Percentiles rank a stretch among this genome's conserved stretches.
phyloP scores from a whole-genome alignment of 345 rosid genomes.

The Salix koriyanagi region DNA sequence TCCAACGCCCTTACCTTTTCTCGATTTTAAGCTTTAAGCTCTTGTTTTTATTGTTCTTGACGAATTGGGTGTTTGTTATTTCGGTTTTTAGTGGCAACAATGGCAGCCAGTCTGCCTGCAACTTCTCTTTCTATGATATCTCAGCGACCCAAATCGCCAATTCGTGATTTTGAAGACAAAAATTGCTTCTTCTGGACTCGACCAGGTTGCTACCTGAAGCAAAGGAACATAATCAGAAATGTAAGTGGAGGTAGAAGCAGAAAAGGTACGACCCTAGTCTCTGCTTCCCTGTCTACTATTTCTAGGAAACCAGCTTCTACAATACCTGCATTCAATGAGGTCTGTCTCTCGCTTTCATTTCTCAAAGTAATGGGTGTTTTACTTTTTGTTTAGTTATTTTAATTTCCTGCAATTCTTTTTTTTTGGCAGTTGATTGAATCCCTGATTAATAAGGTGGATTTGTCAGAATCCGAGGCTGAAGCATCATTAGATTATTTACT shows the following conservation, averaged over 20 bases:
- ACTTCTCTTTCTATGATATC: not conserved
- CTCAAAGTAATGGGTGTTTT: not conserved
- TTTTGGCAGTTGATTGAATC: conserved; percentile 53
- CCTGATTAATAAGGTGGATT: conserved; percentile 58
- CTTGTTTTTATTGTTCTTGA: not conserved
- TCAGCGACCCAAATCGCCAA: not conserved
- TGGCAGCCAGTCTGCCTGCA: not conserved
- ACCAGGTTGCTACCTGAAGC: not conserved
- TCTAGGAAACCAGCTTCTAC: conserved; percentile 26
- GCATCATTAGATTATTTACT: conserved; percentile 61
- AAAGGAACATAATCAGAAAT: not conserved
- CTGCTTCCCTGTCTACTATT: conserved; percentile 29
- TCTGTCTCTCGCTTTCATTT: not conserved
- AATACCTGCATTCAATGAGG: conserved; percentile 46
- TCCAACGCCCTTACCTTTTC: not conserved
- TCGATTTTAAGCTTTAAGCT: not conserved
- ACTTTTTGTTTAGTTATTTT: not conserved
- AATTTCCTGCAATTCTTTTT: not conserved
- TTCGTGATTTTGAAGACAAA: not conserved
- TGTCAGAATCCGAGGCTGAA: conserved; percentile 74
- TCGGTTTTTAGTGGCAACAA: not conserved
- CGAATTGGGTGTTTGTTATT: not conserved
- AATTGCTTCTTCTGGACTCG: not conserved
- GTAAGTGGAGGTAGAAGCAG: not conserved
- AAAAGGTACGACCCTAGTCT: not conserved